Base-by-base conservation (phyloP, 352 stramenopile species). In the Globisporangium paddicum region DNA sequence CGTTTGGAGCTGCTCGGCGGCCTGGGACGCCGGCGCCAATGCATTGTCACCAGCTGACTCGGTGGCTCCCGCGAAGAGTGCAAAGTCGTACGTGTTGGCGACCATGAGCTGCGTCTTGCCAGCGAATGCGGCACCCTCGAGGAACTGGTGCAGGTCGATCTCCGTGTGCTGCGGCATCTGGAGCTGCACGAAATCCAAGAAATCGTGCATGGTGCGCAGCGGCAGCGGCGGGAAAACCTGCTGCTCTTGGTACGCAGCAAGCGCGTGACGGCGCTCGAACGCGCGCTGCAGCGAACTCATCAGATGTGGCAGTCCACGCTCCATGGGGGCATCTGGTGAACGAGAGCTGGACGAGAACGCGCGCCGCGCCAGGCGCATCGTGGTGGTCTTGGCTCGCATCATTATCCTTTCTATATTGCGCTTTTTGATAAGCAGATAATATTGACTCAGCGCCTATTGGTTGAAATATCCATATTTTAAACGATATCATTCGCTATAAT, bases 91-190 rank as follows among this genome's bases (percentile, higher is more conserved):
- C 23, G 71, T 77, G 46, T 77, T 79, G 13, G 70, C 68, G 0
- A 68, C 63, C 28, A 64, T 66, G 2, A 77, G 62, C 25, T 79
- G 68, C 50, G 35, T 19, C n/a, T 65, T 55, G 5, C 60, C 46
- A 1, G 72, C 70, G 32, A 55, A 61, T 28, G 73, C 65, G 9
- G 60, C 69, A 1, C 72, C 72, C 7, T 72, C 47, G 5, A 82
- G 58, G 55, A 82, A 82, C 47, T 77, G 67, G n/a, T 51, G 26
- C 55, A 79, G 53, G 47, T 82, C 67, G 21, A 82, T 48, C 25
- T 73, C 25, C 5, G 46, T 67, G 10, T 53, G 44, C 37, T 53
- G 37, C 16, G 72, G 69, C 71, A 72, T 71, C 35, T 81, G 64
- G 37, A 81, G 37, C 41, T 75, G 63, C 55, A 74, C 32, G 50